A percentile compares a stretch with the other conserved stretches of the same genome.
These are phyloP conservation scores for Bacidia gigantensis DNA, from an alignment of 495 filamentous ascomycete species.

Conservation along the genomic window DNA sequence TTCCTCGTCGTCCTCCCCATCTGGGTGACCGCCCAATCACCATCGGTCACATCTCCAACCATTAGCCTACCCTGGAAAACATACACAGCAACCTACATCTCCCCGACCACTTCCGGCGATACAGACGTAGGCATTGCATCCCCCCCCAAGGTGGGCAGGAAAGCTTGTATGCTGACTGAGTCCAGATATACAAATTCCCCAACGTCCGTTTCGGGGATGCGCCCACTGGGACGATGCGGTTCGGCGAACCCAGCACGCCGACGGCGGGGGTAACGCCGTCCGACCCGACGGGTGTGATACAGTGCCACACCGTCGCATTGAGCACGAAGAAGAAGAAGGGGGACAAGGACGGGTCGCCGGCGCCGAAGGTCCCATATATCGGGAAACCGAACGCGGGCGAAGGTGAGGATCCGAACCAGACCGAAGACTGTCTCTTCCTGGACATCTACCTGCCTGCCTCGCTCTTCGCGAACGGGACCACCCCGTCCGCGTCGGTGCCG, in stretches of 20 bases:
- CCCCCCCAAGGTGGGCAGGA: background rate
- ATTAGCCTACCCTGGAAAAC: background rate
- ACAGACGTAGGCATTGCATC: background rate
- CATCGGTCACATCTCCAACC: background rate
- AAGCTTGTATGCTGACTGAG: background rate
- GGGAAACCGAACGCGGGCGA: background rate
- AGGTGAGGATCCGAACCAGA: conserved; percentile 29
- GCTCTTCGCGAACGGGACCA: conserved; percentile 8
- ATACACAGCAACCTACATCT: background rate
- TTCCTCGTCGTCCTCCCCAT: background rate
- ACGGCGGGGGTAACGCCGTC: background rate
- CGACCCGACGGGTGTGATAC: conserved; percentile 1
- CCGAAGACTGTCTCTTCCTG: conserved; percentile 28
- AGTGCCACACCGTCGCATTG: background rate
- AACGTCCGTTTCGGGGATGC: conserved; percentile 12
- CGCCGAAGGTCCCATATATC: background rate
- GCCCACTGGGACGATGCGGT: conserved; percentile 1
- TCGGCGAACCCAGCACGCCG: background rate
- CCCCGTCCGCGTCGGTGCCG: background rate
- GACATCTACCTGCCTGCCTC: conserved; percentile 22
- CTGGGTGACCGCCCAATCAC: background rate
- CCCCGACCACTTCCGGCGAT: background rate
- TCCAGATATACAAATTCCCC: conserved; percentile 4
- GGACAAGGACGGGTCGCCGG: no score
- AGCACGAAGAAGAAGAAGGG: background rate